Evolutionary conservation across 768 basidiomycete species (phyloP), one percentile per base, ranked within the genome.

Genomic region (Serendipita sp.): DNA sequence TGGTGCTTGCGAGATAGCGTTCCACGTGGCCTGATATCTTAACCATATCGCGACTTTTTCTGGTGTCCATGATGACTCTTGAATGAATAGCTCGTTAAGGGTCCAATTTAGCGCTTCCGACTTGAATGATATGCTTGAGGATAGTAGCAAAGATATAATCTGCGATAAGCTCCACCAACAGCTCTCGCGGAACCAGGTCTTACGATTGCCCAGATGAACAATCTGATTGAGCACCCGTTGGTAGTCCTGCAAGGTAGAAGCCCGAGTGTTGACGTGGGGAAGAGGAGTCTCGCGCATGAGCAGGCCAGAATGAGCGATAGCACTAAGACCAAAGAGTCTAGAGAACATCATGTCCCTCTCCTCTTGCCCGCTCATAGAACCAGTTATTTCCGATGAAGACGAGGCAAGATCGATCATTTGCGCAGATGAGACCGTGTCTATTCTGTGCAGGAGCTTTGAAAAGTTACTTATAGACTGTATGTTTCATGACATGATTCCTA

Each of bases 331-430:
- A 71, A 98, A 96, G 11, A 99, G 77, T 28, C 90, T 83, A 9
- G 92, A 93, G 70, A 99, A 97, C 60, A 92, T 78, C 56, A 89
- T 74, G 72, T 99, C 95, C 63, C 95, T 83, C 73, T 93, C 89
- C 73, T 98, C 95, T 70, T 92, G 87, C 2, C 92, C 86, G 43
- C 83, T 84, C 82, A 88, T 86, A 14, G 85, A 86, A 38, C 83
- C 82, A 65, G 83, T 81, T 3, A 78, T 75, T 71, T 87, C 83
- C 16, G 89, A 85, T 63, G 81, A 76, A 61, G 88, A 83, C 42
- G 85, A 69, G 43, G 96, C 75, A 41, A 96, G 78, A n/a, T 80
- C 77, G 17, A 92, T 69, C 44, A 96, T 84, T 67, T 91, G 88
- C 0, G 80, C 70, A 69, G 86, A 84, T 14, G 88, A 84, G 51